Conservation (phyloP, 78 protist genomes). For the Andalucia godoyi region DNA sequence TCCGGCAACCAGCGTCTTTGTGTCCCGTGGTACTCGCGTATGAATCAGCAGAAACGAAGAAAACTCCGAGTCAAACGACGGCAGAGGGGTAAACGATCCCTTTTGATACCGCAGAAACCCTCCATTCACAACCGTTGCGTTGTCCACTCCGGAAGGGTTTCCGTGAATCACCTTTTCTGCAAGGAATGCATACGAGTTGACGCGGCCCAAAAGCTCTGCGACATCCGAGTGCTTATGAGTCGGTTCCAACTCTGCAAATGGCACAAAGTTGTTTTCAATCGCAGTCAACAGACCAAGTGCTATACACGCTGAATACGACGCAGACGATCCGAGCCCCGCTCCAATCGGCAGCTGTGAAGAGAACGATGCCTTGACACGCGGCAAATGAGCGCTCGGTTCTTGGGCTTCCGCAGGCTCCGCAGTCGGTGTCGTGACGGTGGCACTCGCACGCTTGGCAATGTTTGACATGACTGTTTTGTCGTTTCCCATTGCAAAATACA, state of each 20-base stretch:
- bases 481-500: too few species aligned
- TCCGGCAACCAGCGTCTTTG: not conserved
- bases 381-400: too few species aligned
- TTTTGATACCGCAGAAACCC: not conserved
- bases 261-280: too few species aligned
- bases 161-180: constrained; percentile 16
- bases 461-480: too few species aligned
- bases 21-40: not conserved
- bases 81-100: not conserved
- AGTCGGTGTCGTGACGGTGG: too few species aligned
- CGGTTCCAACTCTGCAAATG: too few species aligned
- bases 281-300: not conserved
- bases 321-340: constrained; percentile 15
- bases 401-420: too few species aligned
- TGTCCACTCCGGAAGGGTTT: constrained; percentile 18
- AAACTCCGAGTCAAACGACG: not conserved
- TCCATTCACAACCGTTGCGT: not conserved
- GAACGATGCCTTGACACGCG: too few species aligned
- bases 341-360: constrained; percentile 9
- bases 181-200: not conserved
- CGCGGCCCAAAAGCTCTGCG: not conserved
- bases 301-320: constrained; percentile 10
- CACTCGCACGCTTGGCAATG: too few species aligned
- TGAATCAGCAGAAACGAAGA: not conserved
- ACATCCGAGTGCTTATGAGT: not conserved